These are phyloP conservation scores for Coffea eugenioides DNA, from an alignment of 257 asterid genomes.

Conservation along the genomic window DNA sequence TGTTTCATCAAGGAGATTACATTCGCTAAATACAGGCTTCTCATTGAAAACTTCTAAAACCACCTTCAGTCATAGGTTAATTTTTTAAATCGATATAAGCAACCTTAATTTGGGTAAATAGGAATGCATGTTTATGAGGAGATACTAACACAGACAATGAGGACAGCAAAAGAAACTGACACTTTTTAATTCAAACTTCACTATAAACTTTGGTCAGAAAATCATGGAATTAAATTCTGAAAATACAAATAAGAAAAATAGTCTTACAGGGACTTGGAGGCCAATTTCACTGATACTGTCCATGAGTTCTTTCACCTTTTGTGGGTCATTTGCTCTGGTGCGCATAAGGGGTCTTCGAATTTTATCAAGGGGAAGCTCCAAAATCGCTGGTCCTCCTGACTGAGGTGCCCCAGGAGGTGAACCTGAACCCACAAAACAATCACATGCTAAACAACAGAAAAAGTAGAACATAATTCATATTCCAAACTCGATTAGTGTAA, in stretches of 20 bases:
- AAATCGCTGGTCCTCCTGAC: conserved; percentile 63
- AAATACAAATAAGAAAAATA: background rate
- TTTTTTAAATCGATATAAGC: background rate
- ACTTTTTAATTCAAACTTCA: background rate
- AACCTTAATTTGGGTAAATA: background rate
- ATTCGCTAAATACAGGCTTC: background rate
- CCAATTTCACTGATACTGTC: conserved; percentile 80
- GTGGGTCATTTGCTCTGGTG: conserved; percentile 75
- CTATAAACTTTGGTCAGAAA: background rate
- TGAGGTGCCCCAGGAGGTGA: conserved; percentile 61
- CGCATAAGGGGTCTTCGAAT: conserved; percentile 92
- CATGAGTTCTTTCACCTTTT: conserved; percentile 78
- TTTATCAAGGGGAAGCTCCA: conserved; percentile 82
- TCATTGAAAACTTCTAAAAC: background rate
- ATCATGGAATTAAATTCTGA: background rate
- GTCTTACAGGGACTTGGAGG: conserved; percentile 95
- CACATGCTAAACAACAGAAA: background rate
- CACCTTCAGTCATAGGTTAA: background rate
- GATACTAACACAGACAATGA: background rate
- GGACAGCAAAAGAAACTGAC: background rate
- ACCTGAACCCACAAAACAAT: conserved; percentile 40
- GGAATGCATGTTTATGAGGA: background rate
- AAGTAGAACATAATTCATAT: background rate
- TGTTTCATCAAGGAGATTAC: background rate
- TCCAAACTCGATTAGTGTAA: background rate